Conservation (phyloP, 495 filamentous ascomycete genomes). For the Cryomyces minteri region DNA sequence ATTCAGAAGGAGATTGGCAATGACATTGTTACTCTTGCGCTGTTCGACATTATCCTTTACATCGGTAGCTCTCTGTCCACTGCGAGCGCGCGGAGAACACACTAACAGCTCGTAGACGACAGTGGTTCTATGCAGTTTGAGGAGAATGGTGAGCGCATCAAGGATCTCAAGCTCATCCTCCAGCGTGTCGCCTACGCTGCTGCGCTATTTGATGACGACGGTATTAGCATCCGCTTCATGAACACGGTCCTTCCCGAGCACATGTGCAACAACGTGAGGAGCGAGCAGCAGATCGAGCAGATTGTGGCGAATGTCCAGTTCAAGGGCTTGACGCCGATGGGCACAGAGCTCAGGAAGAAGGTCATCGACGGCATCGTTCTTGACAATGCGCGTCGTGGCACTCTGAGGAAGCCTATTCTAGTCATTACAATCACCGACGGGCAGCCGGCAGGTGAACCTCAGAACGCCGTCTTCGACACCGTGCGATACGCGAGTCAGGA, state of each 20-base stretch:
- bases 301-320: constrained; percentile 41
- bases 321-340: constrained; percentile 49
- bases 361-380: constrained; percentile 43
- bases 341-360: constrained; percentile 39
- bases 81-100: neutral
- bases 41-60: constrained; percentile 50
- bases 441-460: constrained; percentile 36
- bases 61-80: constrained; percentile 23
- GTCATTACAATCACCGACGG: constrained; percentile 59
- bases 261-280: constrained; percentile 32
- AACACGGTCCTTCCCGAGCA: constrained; percentile 22
- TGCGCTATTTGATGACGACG: constrained; percentile 52
- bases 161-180: constrained; percentile 45
- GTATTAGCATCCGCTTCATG: constrained; percentile 56
- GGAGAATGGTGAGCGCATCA: constrained; percentile 44
- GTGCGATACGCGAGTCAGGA: constrained; percentile 30
- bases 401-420: constrained; percentile 44
- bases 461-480: constrained; percentile 29
- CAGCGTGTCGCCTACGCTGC: constrained; percentile 42
- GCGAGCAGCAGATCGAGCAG: constrained; percentile 35
- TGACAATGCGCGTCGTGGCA: constrained; percentile 26
- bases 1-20: constrained; percentile 43
- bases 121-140: constrained; percentile 55
- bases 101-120: constrained; percentile 29
- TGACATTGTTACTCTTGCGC: constrained; percentile 46